phyloP scores from a whole-genome alignment of 352 stramenopile genomes.

The Phytopythium helicoides region DNA sequence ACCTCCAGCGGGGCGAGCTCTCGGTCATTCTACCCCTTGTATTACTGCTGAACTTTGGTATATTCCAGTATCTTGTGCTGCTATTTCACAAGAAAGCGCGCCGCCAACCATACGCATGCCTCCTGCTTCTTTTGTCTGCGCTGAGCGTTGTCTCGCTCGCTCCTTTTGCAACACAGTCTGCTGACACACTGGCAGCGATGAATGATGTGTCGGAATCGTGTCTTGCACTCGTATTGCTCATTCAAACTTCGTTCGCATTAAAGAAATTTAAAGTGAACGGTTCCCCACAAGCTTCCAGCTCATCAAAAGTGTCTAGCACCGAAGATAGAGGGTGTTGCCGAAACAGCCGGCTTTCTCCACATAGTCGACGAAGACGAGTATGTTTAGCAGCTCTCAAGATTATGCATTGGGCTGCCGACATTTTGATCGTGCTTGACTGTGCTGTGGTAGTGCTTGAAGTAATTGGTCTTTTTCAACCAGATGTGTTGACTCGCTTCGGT shows the following conservation, averaged over 20 bases:
- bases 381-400: background rate
- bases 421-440: slow-evolving; percentile 24
- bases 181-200: slow-evolving; percentile 9
- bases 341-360: background rate
- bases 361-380: background rate
- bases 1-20: background rate
- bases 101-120: slow-evolving; percentile 15
- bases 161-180: slow-evolving; percentile 14
- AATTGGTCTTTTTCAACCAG: slow-evolving; percentile 16
- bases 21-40: background rate
- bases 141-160: slow-evolving; percentile 15
- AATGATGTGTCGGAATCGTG: slow-evolving; percentile 34
- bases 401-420: slow-evolving; percentile 16
- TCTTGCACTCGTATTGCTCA: slow-evolving; percentile 22
- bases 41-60: background rate
- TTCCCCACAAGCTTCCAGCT: background rate
- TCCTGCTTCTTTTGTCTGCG: slow-evolving; percentile 12
- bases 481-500: background rate
- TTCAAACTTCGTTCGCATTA: slow-evolving; percentile 19
- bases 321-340: background rate
- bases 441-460: slow-evolving; percentile 13
- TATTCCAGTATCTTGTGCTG: slow-evolving; percentile 1
- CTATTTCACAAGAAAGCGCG: slow-evolving; percentile 22
- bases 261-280: background rate
- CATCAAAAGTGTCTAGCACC: background rate